Base-by-base conservation (phyloP, 1,284 basidiomycete genomes). In the Cystobasidium slooffiae region DNA sequence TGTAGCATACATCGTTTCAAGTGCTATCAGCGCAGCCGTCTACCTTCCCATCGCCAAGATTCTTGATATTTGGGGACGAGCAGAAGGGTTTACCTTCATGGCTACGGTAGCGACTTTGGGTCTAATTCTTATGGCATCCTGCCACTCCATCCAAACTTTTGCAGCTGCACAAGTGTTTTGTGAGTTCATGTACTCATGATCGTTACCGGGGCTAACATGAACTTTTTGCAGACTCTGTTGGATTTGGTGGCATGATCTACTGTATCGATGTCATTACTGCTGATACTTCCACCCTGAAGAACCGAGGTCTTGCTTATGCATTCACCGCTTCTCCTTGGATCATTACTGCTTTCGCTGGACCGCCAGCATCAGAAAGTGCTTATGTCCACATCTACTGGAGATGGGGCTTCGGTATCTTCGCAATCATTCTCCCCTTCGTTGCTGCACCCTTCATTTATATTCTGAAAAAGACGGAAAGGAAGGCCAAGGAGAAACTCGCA, bases 41-140 rank as follows among this genome's bases (percentile, higher is more conserved):
- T 81, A 81, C 74, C 78, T 82, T 76, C 77, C 77, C 1, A 37
- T 81, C 8, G 81, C 80, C 37, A 80, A 80, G 72, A 74, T 80
- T 6, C 76, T 82, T 66, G 81, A 82, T 74, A 49, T 82, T 37
- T 82, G 76, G 74, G 82, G 80, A 59, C 76, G 81, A 52, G 74
- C 74, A 8, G 75, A 78, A 39, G 82, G 80, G 16, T 80, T 80
- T 64, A 31, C 79, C 37, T 62, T 76, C 22, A 78, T 81, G 78
- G 66, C 68, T 10, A 24, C 46, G 0, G 49, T 82, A 6, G 79
- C 81, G 12, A 80, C 78, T 0, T 63, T 82, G 22, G 82, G 82
- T 31, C 62, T 82, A 5, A 80, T 82, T 53, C 78, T 82, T n/a
- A 79, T 77, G 64, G 82, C 82, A 0, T 75, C 78, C 0, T 81